Evolutionary conservation across 768 basidiomycete species (phyloP).

Genomic region (Daedaleopsis sinensis): DNA sequence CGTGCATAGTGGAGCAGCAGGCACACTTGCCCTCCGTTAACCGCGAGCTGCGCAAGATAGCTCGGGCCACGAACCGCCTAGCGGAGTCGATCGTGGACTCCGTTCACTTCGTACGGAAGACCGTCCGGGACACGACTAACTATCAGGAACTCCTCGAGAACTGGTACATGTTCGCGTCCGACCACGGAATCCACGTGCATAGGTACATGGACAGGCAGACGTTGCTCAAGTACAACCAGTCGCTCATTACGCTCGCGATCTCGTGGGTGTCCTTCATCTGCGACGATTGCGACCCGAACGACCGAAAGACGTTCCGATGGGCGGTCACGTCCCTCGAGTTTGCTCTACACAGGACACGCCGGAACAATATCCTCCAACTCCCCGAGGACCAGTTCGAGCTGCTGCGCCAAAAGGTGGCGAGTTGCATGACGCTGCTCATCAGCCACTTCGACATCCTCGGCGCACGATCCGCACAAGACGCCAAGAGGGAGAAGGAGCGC

Average conservation of each 20-base stretch:
- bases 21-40: constrained; percentile 92
- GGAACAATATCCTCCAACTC: constrained; percentile 87
- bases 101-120: constrained; percentile 80
- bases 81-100: constrained; percentile 94
- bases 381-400: constrained; percentile 88
- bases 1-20: constrained; percentile 74
- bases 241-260: constrained; percentile 88
- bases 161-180: constrained; percentile 97
- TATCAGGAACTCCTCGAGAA: constrained; percentile 89
- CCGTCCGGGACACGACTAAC: constrained; percentile 58
- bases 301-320: constrained; percentile 97
- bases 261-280: constrained; percentile 99
- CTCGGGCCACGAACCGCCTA: constrained; percentile 84
- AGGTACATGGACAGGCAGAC: constrained; percentile 81
- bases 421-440: constrained; percentile 95
- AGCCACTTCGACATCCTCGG: constrained; percentile 98
- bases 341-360: constrained; percentile 82
- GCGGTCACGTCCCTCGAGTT: constrained; percentile 96
- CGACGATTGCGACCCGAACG: constrained; percentile 95
- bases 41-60: constrained; percentile 86
- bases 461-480: constrained; percentile 85
- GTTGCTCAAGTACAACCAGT: constrained; percentile 75
- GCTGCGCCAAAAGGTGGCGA: constrained; percentile 89
- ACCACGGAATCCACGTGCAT: constrained; percentile 90
- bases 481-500: constrained; percentile 86